A percentile compares a stretch with the other conserved stretches of the same genome.
These are phyloP conservation scores for Pseudonectria buxi DNA, from an alignment of 2,329 filamentous ascomycete genomes.

Conservation along the genomic window DNA sequence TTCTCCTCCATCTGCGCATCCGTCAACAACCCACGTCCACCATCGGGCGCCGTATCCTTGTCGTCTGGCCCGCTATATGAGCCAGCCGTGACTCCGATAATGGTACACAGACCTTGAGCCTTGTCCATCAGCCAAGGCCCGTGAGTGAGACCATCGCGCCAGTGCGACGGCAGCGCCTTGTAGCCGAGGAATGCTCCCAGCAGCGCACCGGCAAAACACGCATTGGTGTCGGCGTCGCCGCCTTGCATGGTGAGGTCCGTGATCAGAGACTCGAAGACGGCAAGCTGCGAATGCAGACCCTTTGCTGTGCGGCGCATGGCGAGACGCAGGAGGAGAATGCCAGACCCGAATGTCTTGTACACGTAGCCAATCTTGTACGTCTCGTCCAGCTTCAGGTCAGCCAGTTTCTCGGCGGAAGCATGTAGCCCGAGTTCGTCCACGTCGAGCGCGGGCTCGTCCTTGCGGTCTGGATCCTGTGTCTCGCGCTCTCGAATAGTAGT, in stretches of 20 bases:
- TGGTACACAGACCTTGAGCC: slow-evolving; percentile 32
- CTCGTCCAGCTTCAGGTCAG: slow-evolving; percentile 39
- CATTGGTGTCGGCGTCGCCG: slow-evolving; percentile 49
- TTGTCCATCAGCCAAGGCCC: slow-evolving; percentile 40
- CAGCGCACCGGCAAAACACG: slow-evolving; percentile 44
- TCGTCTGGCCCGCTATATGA: slow-evolving; percentile 30
- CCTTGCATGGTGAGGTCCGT: slow-evolving; percentile 43
- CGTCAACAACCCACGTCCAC: slow-evolving; percentile 32
- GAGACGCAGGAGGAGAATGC: slow-evolving; percentile 36
- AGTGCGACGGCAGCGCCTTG: slow-evolving; percentile 38
- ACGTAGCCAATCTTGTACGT: slow-evolving; percentile 43
- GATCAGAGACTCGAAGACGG: slow-evolving; percentile 40
- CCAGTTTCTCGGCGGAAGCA: slow-evolving; percentile 29
- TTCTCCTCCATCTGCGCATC: slow-evolving; percentile 31
- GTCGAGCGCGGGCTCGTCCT: slow-evolving; percentile 29
- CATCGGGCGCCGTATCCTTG: slow-evolving; percentile 34
- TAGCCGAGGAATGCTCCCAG: slow-evolving; percentile 43
- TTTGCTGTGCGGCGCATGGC: slow-evolving; percentile 29
- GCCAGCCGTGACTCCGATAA: slow-evolving; percentile 30
- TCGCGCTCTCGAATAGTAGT: slow-evolving; percentile 11
- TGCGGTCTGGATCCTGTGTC: slow-evolving; percentile 16
- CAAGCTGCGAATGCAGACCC: slow-evolving; percentile 12
- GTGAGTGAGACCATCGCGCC: slow-evolving; percentile 40
- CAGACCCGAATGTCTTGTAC: slow-evolving; percentile 46
- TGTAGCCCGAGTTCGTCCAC: slow-evolving; percentile 35